Percentiles rank a stretch among this genome's conserved stretches.
phyloP scores from a whole-genome alignment of 768 basidiomycete genomes.

The Pisolithus microcarpus region DNA sequence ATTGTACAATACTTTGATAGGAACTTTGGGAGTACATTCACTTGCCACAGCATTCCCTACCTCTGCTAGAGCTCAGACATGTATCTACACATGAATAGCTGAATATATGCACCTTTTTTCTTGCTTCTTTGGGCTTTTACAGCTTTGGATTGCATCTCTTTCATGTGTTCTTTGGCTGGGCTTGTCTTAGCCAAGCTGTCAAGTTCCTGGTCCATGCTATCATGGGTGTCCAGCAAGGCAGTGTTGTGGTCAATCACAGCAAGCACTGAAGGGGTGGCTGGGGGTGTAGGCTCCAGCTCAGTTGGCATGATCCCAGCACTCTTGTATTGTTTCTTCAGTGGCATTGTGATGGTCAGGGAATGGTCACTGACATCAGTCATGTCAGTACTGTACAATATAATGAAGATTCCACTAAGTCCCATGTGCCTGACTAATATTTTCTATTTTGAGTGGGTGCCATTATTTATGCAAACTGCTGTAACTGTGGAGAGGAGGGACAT shows the following conservation, averaged over 20 bases:
- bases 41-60: background rate
- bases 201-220: conserved; percentile 1
- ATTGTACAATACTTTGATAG: background rate
- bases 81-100: background rate
- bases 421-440: background rate
- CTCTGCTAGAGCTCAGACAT: background rate
- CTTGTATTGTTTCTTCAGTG: background rate
- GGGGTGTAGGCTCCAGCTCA: no score
- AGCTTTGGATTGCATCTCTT: no score
- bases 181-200: background rate
- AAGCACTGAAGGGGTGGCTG: background rate
- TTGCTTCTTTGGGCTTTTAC: no score
- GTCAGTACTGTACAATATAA: background rate
- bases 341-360: no score
- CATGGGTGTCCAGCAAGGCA: background rate
- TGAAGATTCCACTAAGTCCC: background rate
- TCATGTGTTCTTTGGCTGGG: no score
- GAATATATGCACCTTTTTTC: conserved; percentile 5
- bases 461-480: no score
- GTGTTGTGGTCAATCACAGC: background rate
- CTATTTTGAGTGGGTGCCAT: no score
- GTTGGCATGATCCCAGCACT: background rate
- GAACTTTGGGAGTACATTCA: background rate
- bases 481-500: no score
- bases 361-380: background rate